phyloP scores from a whole-genome alignment of 192 early-diverging fungal genomes.

The Oehlia diaphana region DNA sequence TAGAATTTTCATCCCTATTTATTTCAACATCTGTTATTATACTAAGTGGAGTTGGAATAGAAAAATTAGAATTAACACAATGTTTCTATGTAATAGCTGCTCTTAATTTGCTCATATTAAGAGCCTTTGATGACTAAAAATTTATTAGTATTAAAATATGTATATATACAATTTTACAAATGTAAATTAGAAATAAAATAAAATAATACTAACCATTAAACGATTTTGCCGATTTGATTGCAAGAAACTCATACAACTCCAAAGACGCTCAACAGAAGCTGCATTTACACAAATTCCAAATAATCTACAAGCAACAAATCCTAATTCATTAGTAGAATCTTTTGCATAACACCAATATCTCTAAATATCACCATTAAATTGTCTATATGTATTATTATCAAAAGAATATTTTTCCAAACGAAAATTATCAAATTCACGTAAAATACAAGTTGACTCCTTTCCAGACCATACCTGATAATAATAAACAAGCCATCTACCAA shows the following conservation, averaged over 20 bases:
- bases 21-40: too few species aligned
- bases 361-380: constrained; percentile 8
- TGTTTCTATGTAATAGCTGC: background rate
- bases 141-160: too few species aligned
- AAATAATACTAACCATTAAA: background rate
- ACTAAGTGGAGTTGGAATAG: too few species aligned
- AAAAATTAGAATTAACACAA: background rate
- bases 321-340: constrained; percentile 3
- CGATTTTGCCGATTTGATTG: background rate
- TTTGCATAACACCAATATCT: background rate
- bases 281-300: constrained; percentile 21
- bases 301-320: constrained; percentile 9
- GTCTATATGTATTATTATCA: background rate
- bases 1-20: too few species aligned
- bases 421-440: background rate
- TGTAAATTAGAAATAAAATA: too few species aligned
- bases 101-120: constrained; percentile 16
- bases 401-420: constrained; percentile 5
- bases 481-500: too few species aligned
- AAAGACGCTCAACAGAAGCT: background rate
- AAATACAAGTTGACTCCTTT: background rate
- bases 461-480: too few species aligned
- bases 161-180: too few species aligned
- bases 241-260: constrained; percentile 4
- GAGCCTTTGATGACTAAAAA: background rate